Conservation (phyloP, 306 rosid genomes). For the Dryas octopetala region DNA sequence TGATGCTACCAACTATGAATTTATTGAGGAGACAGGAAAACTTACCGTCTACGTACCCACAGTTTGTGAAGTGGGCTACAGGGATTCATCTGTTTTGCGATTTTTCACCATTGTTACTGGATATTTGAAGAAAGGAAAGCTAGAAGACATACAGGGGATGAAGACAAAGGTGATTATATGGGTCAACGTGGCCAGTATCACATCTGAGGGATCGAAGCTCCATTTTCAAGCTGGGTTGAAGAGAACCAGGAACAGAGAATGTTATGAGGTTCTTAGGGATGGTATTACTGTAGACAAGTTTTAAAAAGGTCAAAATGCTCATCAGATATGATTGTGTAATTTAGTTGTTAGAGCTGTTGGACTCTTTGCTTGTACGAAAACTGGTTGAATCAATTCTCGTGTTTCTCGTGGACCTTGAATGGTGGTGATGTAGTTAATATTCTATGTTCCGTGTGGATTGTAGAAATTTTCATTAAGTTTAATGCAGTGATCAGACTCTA, state of each 20-base stretch:
- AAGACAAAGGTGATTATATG: slow-evolving; percentile 92
- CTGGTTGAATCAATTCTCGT: slow-evolving; percentile 24
- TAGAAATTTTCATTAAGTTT: background rate
- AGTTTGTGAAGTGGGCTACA: slow-evolving; percentile 79
- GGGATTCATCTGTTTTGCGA: slow-evolving; percentile 81
- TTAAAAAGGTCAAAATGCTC: slow-evolving; percentile 23
- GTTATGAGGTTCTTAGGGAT: slow-evolving; percentile 81
- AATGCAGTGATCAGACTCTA: background rate
- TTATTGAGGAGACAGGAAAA: slow-evolving; percentile 75
- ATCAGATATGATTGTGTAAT: slow-evolving; percentile 17
- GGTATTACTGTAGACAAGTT: slow-evolving; percentile 75
- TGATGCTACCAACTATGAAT: slow-evolving; percentile 91
- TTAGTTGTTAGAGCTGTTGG: slow-evolving; percentile 24
- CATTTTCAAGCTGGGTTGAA: slow-evolving; percentile 83
- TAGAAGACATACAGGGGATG: slow-evolving; percentile 78
- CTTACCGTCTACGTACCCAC: slow-evolving; percentile 72
- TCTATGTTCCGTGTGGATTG: background rate
- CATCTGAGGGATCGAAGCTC: slow-evolving; percentile 78
- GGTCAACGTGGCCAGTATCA: slow-evolving; percentile 73
- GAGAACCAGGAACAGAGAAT: slow-evolving; percentile 85
- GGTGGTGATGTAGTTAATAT: slow-evolving; percentile 22
- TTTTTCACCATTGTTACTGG: slow-evolving; percentile 69
- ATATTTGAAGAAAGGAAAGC: slow-evolving; percentile 88
- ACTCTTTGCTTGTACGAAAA: slow-evolving; percentile 19
- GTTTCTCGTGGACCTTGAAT: slow-evolving; percentile 25